phyloP scores from a whole-genome alignment of 768 basidiomycete genomes.

The Mycena alexandri region DNA sequence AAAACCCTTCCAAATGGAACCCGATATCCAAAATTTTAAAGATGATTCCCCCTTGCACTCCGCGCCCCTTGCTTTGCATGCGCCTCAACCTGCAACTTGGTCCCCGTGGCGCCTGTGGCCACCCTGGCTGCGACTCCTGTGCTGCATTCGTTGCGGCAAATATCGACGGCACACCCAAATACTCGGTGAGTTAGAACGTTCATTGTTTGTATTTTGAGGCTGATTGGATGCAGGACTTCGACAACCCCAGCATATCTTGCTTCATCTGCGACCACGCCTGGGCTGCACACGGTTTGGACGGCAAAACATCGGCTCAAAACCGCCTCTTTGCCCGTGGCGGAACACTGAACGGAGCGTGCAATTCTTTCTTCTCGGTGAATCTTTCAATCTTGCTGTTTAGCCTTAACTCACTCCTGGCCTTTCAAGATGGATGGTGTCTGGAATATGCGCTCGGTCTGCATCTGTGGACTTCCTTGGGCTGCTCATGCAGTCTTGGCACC shows the following conservation, averaged over 20 bases:
- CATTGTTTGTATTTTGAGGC: too few species aligned
- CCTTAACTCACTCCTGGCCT: not conserved
- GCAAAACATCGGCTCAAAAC: not conserved
- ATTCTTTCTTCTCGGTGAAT: slow-evolving; percentile 4
- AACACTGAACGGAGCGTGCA: not conserved
- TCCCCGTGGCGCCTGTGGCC: too few species aligned
- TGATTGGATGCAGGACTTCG: slow-evolving; percentile 1
- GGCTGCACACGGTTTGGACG: not conserved
- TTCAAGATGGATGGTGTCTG: not conserved
- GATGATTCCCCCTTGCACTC: too few species aligned
- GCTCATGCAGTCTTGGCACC: not conserved
- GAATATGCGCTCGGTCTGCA: slow-evolving; percentile 4
- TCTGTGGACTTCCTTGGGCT: slow-evolving; percentile 4
- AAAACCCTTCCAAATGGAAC: too few species aligned
- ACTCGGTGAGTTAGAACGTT: not conserved
- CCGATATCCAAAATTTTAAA: too few species aligned
- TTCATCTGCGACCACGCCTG: slow-evolving; percentile 7
- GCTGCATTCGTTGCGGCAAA: not conserved
- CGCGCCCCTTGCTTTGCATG: too few species aligned
- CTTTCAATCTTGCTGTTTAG: not conserved
- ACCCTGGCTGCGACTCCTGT: not conserved
- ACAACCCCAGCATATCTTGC: not conserved
- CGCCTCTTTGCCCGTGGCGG: slow-evolving; percentile 2
- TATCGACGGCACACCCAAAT: not conserved
- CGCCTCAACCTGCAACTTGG: too few species aligned